Evolutionary conservation across 1,139 yeast species (phyloP).

Genomic region (Nakaseomyces bracarensis): DNA sequence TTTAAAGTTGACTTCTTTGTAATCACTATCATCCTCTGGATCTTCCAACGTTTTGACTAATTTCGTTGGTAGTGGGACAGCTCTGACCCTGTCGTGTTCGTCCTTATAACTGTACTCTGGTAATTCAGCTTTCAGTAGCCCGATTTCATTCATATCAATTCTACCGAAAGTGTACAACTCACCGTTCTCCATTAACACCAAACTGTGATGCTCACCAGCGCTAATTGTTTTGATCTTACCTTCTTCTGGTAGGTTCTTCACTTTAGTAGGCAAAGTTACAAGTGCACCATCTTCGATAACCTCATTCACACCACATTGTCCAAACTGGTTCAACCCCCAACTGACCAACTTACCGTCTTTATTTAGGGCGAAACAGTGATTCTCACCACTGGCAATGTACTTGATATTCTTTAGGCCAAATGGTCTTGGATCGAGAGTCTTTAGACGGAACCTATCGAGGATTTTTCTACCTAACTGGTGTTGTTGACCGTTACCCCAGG

Average conservation of each 20-base stretch:
- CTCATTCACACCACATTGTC: conserved; percentile 80
- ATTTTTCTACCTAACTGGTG: conserved; percentile 82
- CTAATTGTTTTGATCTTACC: conserved; percentile 53
- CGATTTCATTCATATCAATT: conserved; percentile 86
- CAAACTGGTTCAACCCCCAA: conserved; percentile 96
- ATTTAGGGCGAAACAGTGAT: conserved; percentile 89
- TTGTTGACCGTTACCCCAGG: conserved; percentile 98
- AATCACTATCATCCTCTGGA: conserved; percentile 1
- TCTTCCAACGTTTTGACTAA: conserved; percentile 41
- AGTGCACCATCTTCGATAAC: conserved; percentile 75
- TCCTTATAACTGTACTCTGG: conserved; percentile 68
- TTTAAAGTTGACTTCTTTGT: conserved; percentile 40
- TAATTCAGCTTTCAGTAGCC: conserved; percentile 57
- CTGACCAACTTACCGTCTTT: conserved; percentile 60
- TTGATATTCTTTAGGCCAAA: conserved; percentile 71
- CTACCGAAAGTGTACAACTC: conserved; percentile 81
- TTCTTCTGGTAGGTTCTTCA: conserved; percentile 45
- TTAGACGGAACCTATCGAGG: conserved; percentile 64
- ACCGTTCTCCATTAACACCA: conserved; percentile 66
- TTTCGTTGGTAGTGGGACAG: conserved; percentile 79
- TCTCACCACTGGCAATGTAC: conserved; percentile 86
- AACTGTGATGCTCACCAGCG: conserved; percentile 92
- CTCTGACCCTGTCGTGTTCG: conserved; percentile 71
- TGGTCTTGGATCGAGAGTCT: conserved; percentile 58
- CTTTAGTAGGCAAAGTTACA: conserved; percentile 66